phyloP scores from a whole-genome alignment of 176 grass and related monocot genomes.

The Dactylis glomerata region DNA sequence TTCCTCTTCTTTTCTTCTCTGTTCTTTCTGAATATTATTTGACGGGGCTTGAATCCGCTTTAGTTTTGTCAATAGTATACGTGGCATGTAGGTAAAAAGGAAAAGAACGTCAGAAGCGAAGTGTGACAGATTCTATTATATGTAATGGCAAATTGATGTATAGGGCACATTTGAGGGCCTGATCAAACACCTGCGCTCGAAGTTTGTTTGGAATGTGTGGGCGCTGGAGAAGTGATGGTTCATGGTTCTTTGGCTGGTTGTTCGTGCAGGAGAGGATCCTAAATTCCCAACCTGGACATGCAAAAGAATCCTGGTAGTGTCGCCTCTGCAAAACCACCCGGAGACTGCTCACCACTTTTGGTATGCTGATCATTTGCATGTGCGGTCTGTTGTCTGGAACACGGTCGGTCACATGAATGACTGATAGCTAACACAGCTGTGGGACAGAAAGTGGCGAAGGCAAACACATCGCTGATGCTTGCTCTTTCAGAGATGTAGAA shows the following conservation, averaged over 20 bases:
- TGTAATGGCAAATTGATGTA: background rate
- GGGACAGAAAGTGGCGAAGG: background rate
- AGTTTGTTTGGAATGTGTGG: constrained; percentile 8
- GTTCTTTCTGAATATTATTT: constrained; percentile 23
- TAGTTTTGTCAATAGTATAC: constrained; percentile 24
- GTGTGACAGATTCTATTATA: background rate
- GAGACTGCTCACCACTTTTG: background rate
- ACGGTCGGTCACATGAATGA: background rate
- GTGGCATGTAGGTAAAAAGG: background rate
- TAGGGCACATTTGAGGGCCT: background rate
- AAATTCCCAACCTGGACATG: background rate
- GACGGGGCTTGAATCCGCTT: constrained; percentile 29
- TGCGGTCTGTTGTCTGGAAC: background rate
- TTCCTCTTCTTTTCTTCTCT: background rate
- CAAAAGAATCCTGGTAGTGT: background rate
- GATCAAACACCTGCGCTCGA: background rate
- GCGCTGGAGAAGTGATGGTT: background rate
- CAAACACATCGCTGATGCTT: background rate
- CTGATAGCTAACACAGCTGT: background rate
- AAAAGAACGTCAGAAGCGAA: background rate
- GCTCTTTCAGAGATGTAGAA: background rate
- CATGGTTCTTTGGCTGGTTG: background rate
- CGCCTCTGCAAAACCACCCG: background rate
- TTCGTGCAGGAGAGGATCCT: background rate
- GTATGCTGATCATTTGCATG: background rate